A percentile compares a stretch with the other conserved stretches of the same genome.
Evolutionary conservation across 2,329 filamentous ascomycete species (phyloP).

Genomic region (Dactylellina cionopaga): DNA sequence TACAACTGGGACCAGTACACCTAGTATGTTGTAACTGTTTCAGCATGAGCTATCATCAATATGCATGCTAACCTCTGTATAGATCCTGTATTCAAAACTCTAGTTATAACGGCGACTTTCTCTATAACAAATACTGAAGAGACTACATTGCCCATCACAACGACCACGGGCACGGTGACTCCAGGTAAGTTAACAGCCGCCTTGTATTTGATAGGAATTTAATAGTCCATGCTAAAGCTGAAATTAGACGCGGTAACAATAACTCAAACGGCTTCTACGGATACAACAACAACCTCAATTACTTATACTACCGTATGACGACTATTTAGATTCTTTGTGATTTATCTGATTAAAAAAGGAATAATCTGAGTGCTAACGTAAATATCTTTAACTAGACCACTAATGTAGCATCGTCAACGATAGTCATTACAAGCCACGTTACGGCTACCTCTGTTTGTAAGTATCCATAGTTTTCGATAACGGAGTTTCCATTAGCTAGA

Average conservation of each 20-base stretch:
- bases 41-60: constrained; percentile 1
- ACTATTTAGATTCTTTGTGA: constrained; percentile 2
- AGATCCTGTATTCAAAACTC: constrained; percentile 4
- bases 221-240: constrained; percentile 1
- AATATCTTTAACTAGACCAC: constrained; percentile 2
- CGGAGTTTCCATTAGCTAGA: constrained; percentile 1
- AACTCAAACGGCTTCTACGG: constrained; percentile 1
- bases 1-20: constrained; percentile 2
- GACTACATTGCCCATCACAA: constrained; percentile 1
- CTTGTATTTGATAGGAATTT: constrained; percentile 4
- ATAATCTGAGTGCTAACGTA: constrained; percentile 3
- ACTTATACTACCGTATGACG: constrained; percentile 3
- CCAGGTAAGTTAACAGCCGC: constrained; percentile 1
- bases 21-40: constrained; percentile 4
- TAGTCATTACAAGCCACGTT: constrained; percentile 3
- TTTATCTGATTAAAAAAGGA: constrained; percentile 5
- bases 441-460: not conserved
- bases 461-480: constrained; percentile 4
- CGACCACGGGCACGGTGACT: not conserved
- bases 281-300: constrained; percentile 2
- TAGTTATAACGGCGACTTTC: constrained; percentile 1
- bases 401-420: constrained; percentile 3
- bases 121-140: constrained; percentile 4
- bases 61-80: constrained; percentile 1
- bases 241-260: constrained; percentile 4